A percentile compares a stretch with the other conserved stretches of the same genome.
Evolutionary conservation across 345 rosid genomes (phyloP).

Genomic region (Citrus reticulata): DNA sequence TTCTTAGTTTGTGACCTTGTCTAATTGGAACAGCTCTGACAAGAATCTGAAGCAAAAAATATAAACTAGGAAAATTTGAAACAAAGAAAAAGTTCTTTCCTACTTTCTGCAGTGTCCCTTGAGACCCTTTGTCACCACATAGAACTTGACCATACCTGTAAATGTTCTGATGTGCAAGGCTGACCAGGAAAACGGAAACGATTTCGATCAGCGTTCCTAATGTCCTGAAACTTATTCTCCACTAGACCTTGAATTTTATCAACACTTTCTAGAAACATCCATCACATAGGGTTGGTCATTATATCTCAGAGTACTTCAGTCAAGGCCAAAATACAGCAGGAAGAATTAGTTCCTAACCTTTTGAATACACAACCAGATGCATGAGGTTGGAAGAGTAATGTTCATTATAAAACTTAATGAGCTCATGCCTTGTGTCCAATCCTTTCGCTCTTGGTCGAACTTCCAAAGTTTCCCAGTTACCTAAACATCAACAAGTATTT

Average conservation of each 20-base stretch:
- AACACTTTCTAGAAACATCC: slow-evolving; percentile 58
- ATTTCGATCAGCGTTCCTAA: slow-evolving; percentile 47
- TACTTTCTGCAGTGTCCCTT: background rate
- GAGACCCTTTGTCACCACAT: slow-evolving; percentile 1
- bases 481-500: slow-evolving; percentile 31
- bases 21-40: slow-evolving; percentile 78
- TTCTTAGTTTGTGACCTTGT: slow-evolving; percentile 73
- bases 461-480: slow-evolving; percentile 84
- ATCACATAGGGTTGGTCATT: slow-evolving; percentile 15
- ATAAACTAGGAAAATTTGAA: background rate
- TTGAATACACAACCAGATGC: slow-evolving; percentile 81
- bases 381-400: slow-evolving; percentile 89
- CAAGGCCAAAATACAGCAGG: background rate
- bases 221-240: slow-evolving; percentile 66
- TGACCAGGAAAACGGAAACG: slow-evolving; percentile 60
- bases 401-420: slow-evolving; percentile 74
- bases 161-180: slow-evolving; percentile 77
- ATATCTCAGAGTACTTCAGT: background rate
- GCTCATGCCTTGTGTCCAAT: slow-evolving; percentile 72
- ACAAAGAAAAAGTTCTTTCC: background rate
- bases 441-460: slow-evolving; percentile 80
- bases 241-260: slow-evolving; percentile 63
- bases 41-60: slow-evolving; percentile 58
- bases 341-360: slow-evolving; percentile 46
- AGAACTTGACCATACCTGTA: slow-evolving; percentile 50